Conservation (phyloP, 1,284 basidiomycete species). For the Pseudozyma thailandica region DNA sequence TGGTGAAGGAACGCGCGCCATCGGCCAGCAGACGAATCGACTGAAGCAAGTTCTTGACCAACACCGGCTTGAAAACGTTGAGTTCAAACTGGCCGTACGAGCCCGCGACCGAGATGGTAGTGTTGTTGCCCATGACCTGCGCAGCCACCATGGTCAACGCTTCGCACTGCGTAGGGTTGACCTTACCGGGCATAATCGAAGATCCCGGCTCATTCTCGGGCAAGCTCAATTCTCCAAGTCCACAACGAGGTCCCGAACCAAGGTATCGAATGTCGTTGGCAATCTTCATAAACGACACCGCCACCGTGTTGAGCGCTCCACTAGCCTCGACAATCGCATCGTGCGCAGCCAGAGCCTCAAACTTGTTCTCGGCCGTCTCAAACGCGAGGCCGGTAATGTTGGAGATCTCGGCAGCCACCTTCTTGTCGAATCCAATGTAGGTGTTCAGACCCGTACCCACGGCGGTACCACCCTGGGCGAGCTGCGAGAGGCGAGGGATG, state of each 20-base stretch:
- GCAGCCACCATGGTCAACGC: constrained; percentile 96
- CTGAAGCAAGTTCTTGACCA: constrained; percentile 96
- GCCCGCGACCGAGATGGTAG: constrained; percentile 89
- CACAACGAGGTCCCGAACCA: constrained; percentile 96
- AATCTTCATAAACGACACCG: constrained; percentile 98
- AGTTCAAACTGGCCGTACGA: constrained; percentile 97
- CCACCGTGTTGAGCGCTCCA: constrained; percentile 93
- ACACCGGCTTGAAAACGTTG: constrained; percentile 99
- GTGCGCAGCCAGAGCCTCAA: constrained; percentile 95
- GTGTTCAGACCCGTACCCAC: constrained; percentile 98
- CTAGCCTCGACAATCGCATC: constrained; percentile 98
- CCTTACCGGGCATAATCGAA: constrained; percentile 99
- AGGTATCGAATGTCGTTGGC: constrained; percentile 99
- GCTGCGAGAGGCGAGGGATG: constrained; percentile 85
- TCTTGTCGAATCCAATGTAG: constrained; percentile 93
- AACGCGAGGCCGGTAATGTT: constrained; percentile 90
- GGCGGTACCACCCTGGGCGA: constrained; percentile 98
- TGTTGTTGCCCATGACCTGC: constrained; percentile 98
- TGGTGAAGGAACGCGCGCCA: constrained; percentile 83
- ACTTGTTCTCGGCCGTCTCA: constrained; percentile 99
- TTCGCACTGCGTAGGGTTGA: constrained; percentile 99
- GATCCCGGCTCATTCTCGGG: constrained; percentile 99
- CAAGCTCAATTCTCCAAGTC: constrained; percentile 90
- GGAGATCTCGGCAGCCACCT: constrained; percentile 90
- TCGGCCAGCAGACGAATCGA: constrained; percentile 93